phyloP scores from a whole-genome alignment of 129 eudicot genomes.

The Artemisia argyi region DNA sequence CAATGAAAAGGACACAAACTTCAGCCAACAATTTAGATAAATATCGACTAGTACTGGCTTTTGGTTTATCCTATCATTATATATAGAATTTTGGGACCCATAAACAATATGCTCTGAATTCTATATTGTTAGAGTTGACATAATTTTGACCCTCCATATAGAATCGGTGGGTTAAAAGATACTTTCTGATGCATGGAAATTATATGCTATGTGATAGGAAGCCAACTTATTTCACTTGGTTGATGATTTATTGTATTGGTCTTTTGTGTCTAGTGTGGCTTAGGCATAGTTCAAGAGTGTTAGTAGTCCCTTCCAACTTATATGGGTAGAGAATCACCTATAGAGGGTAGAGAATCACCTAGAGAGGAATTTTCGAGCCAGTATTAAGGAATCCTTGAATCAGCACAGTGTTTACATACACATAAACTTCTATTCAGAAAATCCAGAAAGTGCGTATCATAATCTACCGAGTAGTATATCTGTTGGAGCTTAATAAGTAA shows the following conservation, averaged over 20 bases:
- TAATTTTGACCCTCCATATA: background rate
- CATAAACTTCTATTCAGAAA: background rate
- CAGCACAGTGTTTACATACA: background rate
- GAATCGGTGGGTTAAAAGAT: background rate
- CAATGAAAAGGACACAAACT: background rate
- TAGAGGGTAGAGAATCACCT: background rate
- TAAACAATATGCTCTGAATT: background rate
- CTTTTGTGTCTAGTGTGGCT: background rate
- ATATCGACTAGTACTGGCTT: background rate
- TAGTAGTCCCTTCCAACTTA: background rate
- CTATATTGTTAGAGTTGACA: background rate
- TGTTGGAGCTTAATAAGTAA: background rate
- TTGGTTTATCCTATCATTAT: background rate
- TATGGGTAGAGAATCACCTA: background rate
- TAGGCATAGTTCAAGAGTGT: background rate
- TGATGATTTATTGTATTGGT: background rate
- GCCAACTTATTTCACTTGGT: background rate
- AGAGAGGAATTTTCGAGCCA: background rate
- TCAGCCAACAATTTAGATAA: background rate
- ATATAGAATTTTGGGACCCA: background rate
- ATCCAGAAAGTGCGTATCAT: background rate
- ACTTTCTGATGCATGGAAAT: background rate
- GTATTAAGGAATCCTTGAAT: background rate
- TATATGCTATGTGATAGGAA: background rate
- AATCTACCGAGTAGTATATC: background rate